These are phyloP conservation scores for Phytophthora tubulina DNA, from an alignment of 352 stramenopile species.

Conservation along the genomic window DNA sequence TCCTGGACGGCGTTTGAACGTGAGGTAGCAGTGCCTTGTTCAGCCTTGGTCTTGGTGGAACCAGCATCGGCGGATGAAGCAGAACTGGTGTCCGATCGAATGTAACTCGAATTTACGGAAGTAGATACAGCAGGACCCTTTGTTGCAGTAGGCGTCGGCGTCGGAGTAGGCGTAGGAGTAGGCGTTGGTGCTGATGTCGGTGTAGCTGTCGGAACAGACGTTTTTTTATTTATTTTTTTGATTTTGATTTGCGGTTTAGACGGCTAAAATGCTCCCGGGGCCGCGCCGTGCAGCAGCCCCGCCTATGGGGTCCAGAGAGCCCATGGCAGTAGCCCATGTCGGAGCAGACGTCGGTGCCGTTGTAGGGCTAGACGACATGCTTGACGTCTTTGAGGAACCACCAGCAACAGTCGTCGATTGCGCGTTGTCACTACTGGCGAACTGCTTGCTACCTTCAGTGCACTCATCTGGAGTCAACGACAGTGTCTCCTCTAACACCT, in stretches of 20 bases:
- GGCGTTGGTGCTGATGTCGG: conserved; percentile 1
- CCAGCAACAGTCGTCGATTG: conserved; percentile 1
- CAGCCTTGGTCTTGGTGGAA: background rate
- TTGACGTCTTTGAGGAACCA: background rate
- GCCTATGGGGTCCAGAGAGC: too few relatives aligned
- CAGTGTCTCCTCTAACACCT: conserved; percentile 66
- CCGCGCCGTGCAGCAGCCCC: too few relatives aligned
- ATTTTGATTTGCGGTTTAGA: too few relatives aligned
- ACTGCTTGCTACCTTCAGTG: conserved; percentile 59
- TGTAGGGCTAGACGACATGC: conserved; percentile 6
- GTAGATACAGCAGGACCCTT: background rate
- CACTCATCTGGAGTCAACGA: conserved; percentile 59
- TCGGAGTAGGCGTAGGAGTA: background rate
- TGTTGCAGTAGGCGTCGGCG: background rate
- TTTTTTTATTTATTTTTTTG: too few relatives aligned
- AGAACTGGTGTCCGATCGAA: background rate
- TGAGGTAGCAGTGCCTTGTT: background rate
- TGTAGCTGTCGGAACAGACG: background rate
- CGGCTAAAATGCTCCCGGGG: too few relatives aligned
- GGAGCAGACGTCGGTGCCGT: background rate
- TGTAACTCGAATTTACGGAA: background rate
- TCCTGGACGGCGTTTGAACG: conserved; percentile 1
- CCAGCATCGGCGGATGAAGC: background rate
- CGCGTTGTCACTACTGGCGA: conserved; percentile 23
- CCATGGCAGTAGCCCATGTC: too few relatives aligned